phyloP scores from a whole-genome alignment of 2,329 filamentous ascomycete genomes.

The Sporothrix sp. region DNA sequence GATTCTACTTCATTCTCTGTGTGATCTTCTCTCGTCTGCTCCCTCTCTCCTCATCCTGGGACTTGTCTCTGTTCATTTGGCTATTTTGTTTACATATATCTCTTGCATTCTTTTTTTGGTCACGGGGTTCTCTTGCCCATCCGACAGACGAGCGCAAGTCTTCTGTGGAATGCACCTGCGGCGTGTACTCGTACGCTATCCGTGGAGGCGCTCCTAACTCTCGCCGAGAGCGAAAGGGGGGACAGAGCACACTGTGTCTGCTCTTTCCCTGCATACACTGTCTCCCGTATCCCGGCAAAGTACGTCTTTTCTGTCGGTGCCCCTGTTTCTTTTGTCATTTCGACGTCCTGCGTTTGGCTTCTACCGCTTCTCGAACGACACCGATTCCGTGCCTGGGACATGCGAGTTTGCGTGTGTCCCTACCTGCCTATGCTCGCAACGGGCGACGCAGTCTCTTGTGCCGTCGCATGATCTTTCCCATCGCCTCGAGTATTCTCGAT shows the following conservation, averaged over 20 bases:
- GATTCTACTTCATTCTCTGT: background rate
- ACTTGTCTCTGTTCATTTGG: too few species aligned
- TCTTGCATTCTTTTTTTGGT: background rate
- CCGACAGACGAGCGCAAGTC: too few species aligned
- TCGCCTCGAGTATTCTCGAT: background rate
- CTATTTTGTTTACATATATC: background rate
- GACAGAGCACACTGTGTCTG: background rate
- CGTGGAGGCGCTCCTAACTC: constrained; percentile 3
- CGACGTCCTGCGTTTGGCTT: background rate
- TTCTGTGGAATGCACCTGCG: constrained; percentile 8
- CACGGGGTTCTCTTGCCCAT: too few species aligned
- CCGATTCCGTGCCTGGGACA: constrained; percentile 3
- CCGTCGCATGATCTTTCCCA: too few species aligned
- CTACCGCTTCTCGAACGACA: background rate
- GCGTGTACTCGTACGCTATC: constrained; percentile 11
- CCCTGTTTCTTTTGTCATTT: background rate
- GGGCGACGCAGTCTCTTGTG: too few species aligned
- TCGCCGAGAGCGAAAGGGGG: background rate
- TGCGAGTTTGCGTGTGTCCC: background rate
- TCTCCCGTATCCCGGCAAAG: too few species aligned
- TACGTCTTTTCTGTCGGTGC: background rate
- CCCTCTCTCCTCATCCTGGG: too few species aligned
- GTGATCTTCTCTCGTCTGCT: background rate
- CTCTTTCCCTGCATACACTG: background rate
- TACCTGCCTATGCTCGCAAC: background rate